Base-by-base conservation (phyloP, 2,329 filamentous ascomycete species). In the Phialophora verrucosa region DNA sequence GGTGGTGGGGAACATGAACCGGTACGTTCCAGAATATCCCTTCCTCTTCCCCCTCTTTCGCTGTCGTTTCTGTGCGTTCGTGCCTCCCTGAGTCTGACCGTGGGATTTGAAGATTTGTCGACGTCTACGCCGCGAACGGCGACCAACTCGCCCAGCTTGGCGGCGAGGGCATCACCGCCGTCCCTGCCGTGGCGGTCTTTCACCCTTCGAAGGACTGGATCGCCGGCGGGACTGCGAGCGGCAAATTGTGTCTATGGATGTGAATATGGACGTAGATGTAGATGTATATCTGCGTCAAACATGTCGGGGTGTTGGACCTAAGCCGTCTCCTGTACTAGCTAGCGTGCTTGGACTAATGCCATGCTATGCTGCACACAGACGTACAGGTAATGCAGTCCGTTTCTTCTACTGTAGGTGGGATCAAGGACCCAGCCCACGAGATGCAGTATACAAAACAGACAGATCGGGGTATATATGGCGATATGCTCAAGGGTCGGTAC, bases 1-100 rank as follows among this genome's bases (percentile, higher is more conserved):
- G 73, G 91, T 88, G 27, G 94, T 99, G 64, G 95, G 92, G 1
- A 99, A 98, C 73, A 98, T 98, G 95, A 97, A 96, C 75, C 88
- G 95, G 60, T 70, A 58, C 51, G 64, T 53, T 12, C 14, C 49
- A 29, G n/a, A 23, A 7, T 29, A 35, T 58, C 31, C 31, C 14
- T 5, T 51, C 44, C 44, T 59, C 31, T 7, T 23, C 44, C 29
- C 5, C 6, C 7, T 31, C 7, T 49, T 38, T 58, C 25, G 14
- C 23, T 44, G 2, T n/a, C 47, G 31, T 32, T 55, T 55, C 5
- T 49, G 50, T 27, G 14, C 31, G 14, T 47, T 58, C 14, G 27
- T 1, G 7, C 31, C 3, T 47, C 29, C 31, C 29, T 25, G 20
- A 7, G 12, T 31, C 57, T 59, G 12, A 59, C 25, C 17, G 6